Conservation (phyloP, 495 filamentous ascomycete genomes). For the Penicillium tannophilum region DNA sequence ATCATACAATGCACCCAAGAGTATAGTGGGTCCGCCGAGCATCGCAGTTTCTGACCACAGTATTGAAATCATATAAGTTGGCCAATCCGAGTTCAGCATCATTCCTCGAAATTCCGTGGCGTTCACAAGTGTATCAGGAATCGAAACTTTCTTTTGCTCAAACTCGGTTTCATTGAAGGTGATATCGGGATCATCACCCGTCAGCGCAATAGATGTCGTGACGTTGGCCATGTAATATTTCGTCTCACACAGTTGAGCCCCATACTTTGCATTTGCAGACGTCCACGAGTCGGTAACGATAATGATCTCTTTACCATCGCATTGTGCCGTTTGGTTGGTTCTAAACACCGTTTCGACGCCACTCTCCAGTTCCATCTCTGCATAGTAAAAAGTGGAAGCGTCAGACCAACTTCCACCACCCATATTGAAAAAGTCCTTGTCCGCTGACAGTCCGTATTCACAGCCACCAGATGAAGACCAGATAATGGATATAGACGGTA, state of each 20-base stretch:
- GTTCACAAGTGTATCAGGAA: conserved; percentile 24
- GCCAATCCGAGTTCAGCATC: conserved; percentile 22
- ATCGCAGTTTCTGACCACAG: conserved; percentile 9
- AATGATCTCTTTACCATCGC: conserved; percentile 18
- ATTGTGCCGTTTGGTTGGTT: conserved; percentile 12
- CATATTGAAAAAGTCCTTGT: conserved; percentile 3
- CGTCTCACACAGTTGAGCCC: conserved; percentile 27
- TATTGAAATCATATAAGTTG: conserved; percentile 29
- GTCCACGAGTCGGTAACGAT: conserved; percentile 23
- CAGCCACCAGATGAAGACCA: conserved; percentile 22
- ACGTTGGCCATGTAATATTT: conserved; percentile 38
- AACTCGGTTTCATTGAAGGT: conserved; percentile 30
- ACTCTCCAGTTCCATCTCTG: background rate
- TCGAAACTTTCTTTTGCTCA: conserved; percentile 11
- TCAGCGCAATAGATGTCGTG: conserved; percentile 21
- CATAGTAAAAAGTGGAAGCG: conserved; percentile 22
- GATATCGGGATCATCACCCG: conserved; percentile 21
- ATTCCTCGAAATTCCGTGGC: conserved; percentile 17
- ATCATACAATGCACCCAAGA: conserved; percentile 25
- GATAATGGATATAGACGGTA: conserved; percentile 13
- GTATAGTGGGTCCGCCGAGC: conserved; percentile 16
- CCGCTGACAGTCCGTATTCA: conserved; percentile 15
- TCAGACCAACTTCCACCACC: conserved; percentile 29
- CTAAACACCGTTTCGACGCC: background rate
- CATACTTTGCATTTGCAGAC: background rate